Percentiles rank a stretch among this genome's conserved stretches.
Evolutionary conservation across 208 protist genomes (phyloP).

Genomic region (Crithidia thermophila): DNA sequence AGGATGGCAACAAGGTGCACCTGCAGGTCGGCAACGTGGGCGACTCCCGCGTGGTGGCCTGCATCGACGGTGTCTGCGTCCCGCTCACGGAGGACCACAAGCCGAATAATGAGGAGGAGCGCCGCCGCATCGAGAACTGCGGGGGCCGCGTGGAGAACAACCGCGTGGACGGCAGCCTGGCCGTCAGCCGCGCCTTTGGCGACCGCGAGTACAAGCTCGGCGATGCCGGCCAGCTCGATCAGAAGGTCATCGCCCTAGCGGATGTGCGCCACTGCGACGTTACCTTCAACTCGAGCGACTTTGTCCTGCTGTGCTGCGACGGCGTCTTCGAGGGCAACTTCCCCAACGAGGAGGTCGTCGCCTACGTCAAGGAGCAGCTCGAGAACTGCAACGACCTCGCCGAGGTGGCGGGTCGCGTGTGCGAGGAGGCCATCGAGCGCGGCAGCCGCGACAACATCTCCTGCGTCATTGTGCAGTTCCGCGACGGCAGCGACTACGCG

Average conservation of each 20-base stretch:
- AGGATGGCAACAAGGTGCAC: constrained; percentile 71
- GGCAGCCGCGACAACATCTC: constrained; percentile 93
- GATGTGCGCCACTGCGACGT: constrained; percentile 82
- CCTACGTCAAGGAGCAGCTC: constrained; percentile 85
- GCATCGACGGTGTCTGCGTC: constrained; percentile 74
- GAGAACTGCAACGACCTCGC: constrained; percentile 71
- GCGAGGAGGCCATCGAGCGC: constrained; percentile 88
- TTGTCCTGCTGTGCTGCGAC: constrained; percentile 92
- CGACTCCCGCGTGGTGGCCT: constrained; percentile 90
- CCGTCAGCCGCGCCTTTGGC: constrained; percentile 94
- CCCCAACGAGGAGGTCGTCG: constrained; percentile 90
- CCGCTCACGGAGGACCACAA: constrained; percentile 96
- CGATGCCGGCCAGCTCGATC: constrained; percentile 62
- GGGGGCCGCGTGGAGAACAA: constrained; percentile 93
- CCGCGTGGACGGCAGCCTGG: constrained; percentile 94
- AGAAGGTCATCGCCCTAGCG: constrained; percentile 92
- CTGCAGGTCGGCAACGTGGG: constrained; percentile 94
- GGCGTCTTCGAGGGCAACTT: constrained; percentile 93
- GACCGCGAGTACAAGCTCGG: constrained; percentile 94
- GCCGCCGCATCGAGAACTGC: constrained; percentile 85
- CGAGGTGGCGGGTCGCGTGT: constrained; percentile 83
- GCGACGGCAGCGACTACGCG: constrained; percentile 77
- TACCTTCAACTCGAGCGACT: constrained; percentile 74
- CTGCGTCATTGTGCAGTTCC: constrained; percentile 92
- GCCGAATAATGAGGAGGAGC: constrained; percentile 89